Evolutionary conservation across 257 asterid genomes (phyloP).

Genomic region (Sherardia arvensis): DNA sequence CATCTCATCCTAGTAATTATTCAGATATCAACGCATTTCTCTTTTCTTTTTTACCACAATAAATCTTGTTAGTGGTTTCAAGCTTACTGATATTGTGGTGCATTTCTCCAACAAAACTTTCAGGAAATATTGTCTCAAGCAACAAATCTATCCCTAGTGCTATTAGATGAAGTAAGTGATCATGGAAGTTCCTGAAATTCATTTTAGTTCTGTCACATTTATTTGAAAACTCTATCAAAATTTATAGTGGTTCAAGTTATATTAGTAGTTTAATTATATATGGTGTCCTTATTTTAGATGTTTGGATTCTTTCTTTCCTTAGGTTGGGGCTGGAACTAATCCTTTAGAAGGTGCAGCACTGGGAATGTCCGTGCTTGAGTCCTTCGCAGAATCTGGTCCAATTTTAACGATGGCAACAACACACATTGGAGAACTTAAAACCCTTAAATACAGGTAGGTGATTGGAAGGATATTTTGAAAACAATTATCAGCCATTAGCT

Average conservation of each 20-base stretch:
- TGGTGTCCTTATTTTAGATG: not conserved
- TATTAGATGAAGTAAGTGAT: slow-evolving; percentile 78
- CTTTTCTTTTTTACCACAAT: not conserved
- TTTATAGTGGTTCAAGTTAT: not conserved
- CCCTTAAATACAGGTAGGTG: slow-evolving; percentile 85
- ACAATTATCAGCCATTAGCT: slow-evolving; percentile 14
- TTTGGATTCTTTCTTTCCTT: slow-evolving; percentile 6
- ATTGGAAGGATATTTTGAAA: slow-evolving; percentile 18
- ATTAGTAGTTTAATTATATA: not conserved
- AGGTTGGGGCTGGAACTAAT: slow-evolving; percentile 99
- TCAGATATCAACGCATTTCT: not conserved
- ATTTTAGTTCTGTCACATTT: not conserved
- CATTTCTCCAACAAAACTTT: slow-evolving; percentile 21
- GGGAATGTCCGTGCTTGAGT: slow-evolving; percentile 91
- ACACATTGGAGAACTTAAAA: slow-evolving; percentile 95
- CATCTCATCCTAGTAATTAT: no score
- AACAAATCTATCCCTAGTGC: slow-evolving; percentile 64
- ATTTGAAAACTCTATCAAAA: not conserved
- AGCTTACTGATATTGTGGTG: slow-evolving; percentile 11
- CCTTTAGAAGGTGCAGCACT: slow-evolving; percentile 98
- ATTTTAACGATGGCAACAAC: slow-evolving; percentile 86
- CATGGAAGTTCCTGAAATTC: not conserved
- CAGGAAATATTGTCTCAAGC: slow-evolving; percentile 86
- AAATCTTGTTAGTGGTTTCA: slow-evolving; percentile 13
- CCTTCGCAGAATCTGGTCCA: slow-evolving; percentile 74